These are phyloP conservation scores for Ceratobasidium sp. DNA, from an alignment of 1,284 basidiomycete species.

Conservation along the genomic window DNA sequence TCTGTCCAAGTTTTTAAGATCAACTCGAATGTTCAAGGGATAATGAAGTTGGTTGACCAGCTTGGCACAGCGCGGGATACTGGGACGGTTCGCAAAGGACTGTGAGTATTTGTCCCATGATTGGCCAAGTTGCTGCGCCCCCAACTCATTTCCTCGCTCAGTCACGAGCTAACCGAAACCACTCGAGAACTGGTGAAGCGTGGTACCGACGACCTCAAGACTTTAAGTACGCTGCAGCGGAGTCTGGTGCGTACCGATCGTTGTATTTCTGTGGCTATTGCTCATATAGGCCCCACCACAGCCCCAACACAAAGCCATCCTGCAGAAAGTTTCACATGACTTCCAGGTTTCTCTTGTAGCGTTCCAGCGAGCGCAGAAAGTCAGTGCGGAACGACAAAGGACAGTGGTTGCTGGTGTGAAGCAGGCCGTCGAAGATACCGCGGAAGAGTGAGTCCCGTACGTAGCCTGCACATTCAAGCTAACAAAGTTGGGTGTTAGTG, in stretches of 20 bases:
- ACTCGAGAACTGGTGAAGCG: slow-evolving; percentile 96
- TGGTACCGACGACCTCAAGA: slow-evolving; percentile 92
- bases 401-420: slow-evolving; percentile 86
- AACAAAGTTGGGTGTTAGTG: neutral
- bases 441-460: slow-evolving; percentile 52
- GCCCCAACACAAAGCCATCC: slow-evolving; percentile 80
- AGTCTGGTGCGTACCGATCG: slow-evolving; percentile 65
- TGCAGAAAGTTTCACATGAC: slow-evolving; percentile 94
- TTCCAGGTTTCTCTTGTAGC: slow-evolving; percentile 89
- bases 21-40: slow-evolving; percentile 96
- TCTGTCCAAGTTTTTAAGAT: slow-evolving; percentile 99
- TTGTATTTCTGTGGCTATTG: neutral
- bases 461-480: slow-evolving; percentile 33
- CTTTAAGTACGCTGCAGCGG: slow-evolving; percentile 76
- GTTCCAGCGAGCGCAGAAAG: slow-evolving; percentile 92
- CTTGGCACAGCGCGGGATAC: slow-evolving; percentile 87
- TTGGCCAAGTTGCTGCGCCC: neutral
- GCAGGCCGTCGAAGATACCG: slow-evolving; percentile 79
- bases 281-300: slow-evolving; percentile 54
- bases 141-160: slow-evolving; percentile 49
- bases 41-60: slow-evolving; percentile 92
- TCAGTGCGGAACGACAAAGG: slow-evolving; percentile 88
- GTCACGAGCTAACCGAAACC: slow-evolving; percentile 88
- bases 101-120: slow-evolving; percentile 71
- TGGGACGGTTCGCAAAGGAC: slow-evolving; percentile 76